Conservation (phyloP, 2,329 filamentous ascomycete species). For the Westerdykella sp. region DNA sequence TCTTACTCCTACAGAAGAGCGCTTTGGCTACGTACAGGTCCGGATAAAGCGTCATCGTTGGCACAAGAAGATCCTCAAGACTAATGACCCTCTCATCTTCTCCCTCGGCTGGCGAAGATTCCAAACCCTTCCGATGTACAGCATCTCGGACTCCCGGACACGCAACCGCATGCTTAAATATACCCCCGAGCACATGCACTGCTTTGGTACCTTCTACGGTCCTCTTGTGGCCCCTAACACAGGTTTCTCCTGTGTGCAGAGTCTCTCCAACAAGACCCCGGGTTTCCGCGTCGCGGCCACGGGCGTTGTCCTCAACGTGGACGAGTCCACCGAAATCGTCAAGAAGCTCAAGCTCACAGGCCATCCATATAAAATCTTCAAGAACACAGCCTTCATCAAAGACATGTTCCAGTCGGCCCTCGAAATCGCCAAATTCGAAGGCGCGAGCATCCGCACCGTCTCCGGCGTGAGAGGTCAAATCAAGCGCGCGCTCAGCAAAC, state of each 20-base stretch:
- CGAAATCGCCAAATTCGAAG: slow-evolving; percentile 97
- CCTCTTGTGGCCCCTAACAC: slow-evolving; percentile 94
- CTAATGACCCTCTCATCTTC: slow-evolving; percentile 94
- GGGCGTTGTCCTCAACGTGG: slow-evolving; percentile 86
- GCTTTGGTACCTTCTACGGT: slow-evolving; percentile 91
- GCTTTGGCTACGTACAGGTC: slow-evolving; percentile 91
- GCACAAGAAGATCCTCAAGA: slow-evolving; percentile 99
- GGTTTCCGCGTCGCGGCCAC: slow-evolving; percentile 94
- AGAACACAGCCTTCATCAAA: slow-evolving; percentile 97
- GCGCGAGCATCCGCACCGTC: slow-evolving; percentile 90
- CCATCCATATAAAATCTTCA: slow-evolving; percentile 94
- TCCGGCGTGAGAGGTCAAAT: slow-evolving; percentile 94
- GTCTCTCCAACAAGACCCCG: slow-evolving; percentile 73
- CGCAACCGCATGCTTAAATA: slow-evolving; percentile 98
- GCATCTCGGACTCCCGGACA: slow-evolving; percentile 86
- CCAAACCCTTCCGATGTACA: slow-evolving; percentile 88
- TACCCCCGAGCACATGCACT: slow-evolving; percentile 98
- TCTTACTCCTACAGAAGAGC: slow-evolving; percentile 86
- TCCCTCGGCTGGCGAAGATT: slow-evolving; percentile 95
- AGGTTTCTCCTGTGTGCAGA: slow-evolving; percentile 90
- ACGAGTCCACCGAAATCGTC: slow-evolving; percentile 94
- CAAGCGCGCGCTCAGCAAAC: slow-evolving; percentile 88
- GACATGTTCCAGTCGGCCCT: slow-evolving; percentile 94
- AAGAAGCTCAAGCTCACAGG: slow-evolving; percentile 99
- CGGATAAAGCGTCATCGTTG: slow-evolving; percentile 95